Evolutionary conservation across 2,329 filamentous ascomycete genomes (phyloP).

Genomic region (Xylariaceae sp.): DNA sequence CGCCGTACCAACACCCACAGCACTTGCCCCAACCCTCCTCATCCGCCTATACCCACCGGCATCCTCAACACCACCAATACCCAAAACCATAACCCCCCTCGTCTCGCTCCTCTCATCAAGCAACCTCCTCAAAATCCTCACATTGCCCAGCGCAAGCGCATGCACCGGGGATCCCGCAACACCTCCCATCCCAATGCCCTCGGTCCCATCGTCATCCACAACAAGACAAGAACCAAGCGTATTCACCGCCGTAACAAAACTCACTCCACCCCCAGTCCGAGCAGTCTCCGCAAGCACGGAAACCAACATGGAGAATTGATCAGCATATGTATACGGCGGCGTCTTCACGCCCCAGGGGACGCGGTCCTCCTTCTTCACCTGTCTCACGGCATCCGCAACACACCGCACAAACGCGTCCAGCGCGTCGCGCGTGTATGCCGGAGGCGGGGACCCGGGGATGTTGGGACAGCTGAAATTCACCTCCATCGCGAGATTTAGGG

Average conservation of each 20-base stretch:
- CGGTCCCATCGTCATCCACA: constrained; percentile 25
- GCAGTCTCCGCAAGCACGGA: constrained; percentile 38
- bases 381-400: constrained; percentile 35
- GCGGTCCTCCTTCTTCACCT: background rate
- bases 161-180: constrained; percentile 69
- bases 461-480: constrained; percentile 77
- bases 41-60: constrained; percentile 58
- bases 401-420: constrained; percentile 50
- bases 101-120: constrained; percentile 48
- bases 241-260: constrained; percentile 70
- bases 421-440: constrained; percentile 56
- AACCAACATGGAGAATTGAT: constrained; percentile 57
- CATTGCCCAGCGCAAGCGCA: constrained; percentile 69
- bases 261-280: constrained; percentile 40
- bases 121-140: constrained; percentile 58
- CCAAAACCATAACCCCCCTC: constrained; percentile 57
- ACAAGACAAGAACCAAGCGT: constrained; percentile 63
- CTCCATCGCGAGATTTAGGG: constrained; percentile 59
- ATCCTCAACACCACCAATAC: constrained; percentile 68
- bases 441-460: constrained; percentile 61
- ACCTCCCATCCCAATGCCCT: constrained; percentile 55
- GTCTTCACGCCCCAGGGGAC: constrained; percentile 63
- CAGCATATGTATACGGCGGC: constrained; percentile 68
- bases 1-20: constrained; percentile 65
- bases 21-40: constrained; percentile 58